These are phyloP conservation scores for Colletotrichum melonis DNA, from an alignment of 2,329 filamentous ascomycete species.

Conservation along the genomic window DNA sequence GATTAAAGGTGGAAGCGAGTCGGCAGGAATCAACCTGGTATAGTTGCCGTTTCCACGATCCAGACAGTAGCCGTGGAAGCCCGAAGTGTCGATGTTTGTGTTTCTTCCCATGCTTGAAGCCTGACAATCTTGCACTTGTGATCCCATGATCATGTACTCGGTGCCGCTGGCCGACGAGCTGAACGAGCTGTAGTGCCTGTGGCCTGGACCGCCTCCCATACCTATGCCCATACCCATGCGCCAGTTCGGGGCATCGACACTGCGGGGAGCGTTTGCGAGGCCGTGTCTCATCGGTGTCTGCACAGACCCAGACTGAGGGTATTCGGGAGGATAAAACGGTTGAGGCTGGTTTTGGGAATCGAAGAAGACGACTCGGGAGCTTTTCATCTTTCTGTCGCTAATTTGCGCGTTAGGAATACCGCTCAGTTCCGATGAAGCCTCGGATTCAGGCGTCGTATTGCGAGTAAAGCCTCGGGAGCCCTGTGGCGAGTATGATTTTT, in stretches of 20 bases:
- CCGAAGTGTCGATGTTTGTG: slow-evolving; percentile 39
- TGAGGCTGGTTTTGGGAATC: not conserved
- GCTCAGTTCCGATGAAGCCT: not conserved
- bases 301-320: not conserved
- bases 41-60: slow-evolving; percentile 64
- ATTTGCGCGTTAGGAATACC: slow-evolving; percentile 1
- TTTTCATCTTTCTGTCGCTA: slow-evolving; percentile 1
- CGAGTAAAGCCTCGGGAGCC: slow-evolving; percentile 26
- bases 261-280: not conserved
- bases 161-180: slow-evolving; percentile 10
- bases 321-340: slow-evolving; percentile 5
- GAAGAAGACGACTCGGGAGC: not conserved
- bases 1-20: slow-evolving; percentile 58
- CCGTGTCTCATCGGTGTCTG: slow-evolving; percentile 12
- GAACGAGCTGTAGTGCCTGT: slow-evolving; percentile 48
- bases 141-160: slow-evolving; percentile 13
- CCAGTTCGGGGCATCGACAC: slow-evolving; percentile 28
- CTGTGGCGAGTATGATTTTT: slow-evolving; percentile 27
- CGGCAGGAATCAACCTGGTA: slow-evolving; percentile 66
- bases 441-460: slow-evolving; percentile 29
- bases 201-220: slow-evolving; percentile 46
- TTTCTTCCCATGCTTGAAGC: slow-evolving; percentile 32
- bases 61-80: slow-evolving; percentile 61
- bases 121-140: not conserved
- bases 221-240: not conserved